Evolutionary conservation across 208 protist species (phyloP).

Genomic region (Acanthamoeba royreba): DNA sequence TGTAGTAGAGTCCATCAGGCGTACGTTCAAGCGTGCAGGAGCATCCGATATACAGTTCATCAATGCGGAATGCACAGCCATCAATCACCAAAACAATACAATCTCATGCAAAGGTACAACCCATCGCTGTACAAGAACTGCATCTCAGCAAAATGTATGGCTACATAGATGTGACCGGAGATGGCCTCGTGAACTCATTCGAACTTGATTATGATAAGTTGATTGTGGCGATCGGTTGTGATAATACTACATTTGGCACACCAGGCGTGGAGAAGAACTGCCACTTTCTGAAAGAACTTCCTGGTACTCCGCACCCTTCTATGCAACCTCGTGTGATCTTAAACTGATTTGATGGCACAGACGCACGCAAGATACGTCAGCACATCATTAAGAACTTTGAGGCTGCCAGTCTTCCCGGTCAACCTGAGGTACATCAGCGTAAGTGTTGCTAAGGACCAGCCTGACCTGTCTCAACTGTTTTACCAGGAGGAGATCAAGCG

Average conservation of each 20-base stretch:
- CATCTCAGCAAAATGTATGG: not conserved
- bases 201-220: not conserved
- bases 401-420: slow-evolving; percentile 51
- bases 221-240: not conserved
- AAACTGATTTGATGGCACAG: not conserved
- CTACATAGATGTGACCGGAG: not conserved
- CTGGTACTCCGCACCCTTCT: not conserved
- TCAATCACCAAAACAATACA: not conserved
- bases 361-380: slow-evolving; percentile 59
- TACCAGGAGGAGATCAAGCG: slow-evolving; percentile 59
- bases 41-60: not conserved
- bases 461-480: not conserved
- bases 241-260: slow-evolving; percentile 44
- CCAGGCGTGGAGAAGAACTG: slow-evolving; percentile 70
- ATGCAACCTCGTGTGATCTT: not conserved
- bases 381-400: slow-evolving; percentile 63
- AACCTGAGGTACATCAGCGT: not conserved
- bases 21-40: not conserved
- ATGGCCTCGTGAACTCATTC: not conserved
- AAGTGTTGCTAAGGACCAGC: not conserved
- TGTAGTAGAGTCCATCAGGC: not conserved
- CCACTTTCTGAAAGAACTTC: slow-evolving; percentile 73
- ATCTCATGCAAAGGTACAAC: not conserved
- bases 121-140: not conserved
- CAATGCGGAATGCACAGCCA: not conserved